Conservation (phyloP, 345 rosid species). For the Psidium guajava region DNA sequence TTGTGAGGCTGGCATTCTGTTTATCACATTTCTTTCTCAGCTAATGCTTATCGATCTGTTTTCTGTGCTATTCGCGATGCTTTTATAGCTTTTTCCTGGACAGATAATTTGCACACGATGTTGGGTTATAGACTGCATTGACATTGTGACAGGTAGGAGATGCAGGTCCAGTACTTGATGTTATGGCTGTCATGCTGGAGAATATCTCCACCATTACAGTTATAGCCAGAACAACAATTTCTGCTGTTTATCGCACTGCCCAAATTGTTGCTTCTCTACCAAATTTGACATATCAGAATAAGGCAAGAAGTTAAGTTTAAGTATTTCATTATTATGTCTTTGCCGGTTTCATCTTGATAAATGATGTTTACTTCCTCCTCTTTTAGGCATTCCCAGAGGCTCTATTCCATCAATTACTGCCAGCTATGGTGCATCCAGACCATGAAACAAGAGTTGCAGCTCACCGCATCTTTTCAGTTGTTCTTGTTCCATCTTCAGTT, state of each 20-base stretch:
- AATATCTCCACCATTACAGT: conserved; percentile 67
- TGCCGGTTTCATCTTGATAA: not conserved
- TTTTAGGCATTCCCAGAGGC: conserved; percentile 86
- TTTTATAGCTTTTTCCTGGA: not conserved
- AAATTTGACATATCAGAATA: conserved; percentile 66
- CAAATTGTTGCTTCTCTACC: conserved; percentile 85
- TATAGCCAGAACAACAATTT: conserved; percentile 65
- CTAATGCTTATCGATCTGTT: not conserved
- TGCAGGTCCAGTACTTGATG: conserved; percentile 84
- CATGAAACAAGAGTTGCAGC: conserved; percentile 86
- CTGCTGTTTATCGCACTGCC: conserved; percentile 85
- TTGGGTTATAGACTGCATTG: not conserved
- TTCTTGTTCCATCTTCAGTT: conserved; percentile 86
- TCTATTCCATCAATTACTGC: conserved; percentile 88
- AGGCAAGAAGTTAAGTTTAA: conserved; percentile 31
- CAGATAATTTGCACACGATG: not conserved
- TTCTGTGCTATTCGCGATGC: not conserved
- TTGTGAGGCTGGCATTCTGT: not conserved
- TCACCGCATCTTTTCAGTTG: conserved; percentile 87
- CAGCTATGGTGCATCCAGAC: conserved; percentile 94
- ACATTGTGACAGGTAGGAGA: conserved; percentile 64
- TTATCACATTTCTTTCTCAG: not conserved
- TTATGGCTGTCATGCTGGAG: conserved; percentile 88
- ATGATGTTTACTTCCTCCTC: not conserved
- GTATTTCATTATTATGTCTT: not conserved